These are phyloP conservation scores for Sphenostylis stenocarpa DNA, from an alignment of 306 rosid species.

Conservation along the genomic window DNA sequence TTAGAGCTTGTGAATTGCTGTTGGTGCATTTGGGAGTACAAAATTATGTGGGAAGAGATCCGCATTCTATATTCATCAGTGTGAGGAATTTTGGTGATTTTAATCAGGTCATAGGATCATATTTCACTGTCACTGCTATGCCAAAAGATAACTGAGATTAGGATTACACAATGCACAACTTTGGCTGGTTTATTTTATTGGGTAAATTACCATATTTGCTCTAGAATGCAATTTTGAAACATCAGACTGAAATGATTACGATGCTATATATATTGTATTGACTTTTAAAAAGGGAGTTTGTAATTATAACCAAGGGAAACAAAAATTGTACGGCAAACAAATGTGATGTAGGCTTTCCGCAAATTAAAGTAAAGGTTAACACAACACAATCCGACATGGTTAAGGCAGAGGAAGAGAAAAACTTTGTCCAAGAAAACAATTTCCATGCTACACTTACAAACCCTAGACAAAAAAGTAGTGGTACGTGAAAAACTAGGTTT, in stretches of 20 bases:
- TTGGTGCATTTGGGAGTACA: background rate
- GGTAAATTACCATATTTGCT: background rate
- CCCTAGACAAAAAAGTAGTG: background rate
- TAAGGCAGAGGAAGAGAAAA: constrained; percentile 8
- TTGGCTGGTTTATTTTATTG: background rate
- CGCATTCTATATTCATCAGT: background rate
- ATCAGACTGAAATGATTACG: constrained; percentile 13
- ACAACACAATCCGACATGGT: constrained; percentile 29
- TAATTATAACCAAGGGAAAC: background rate
- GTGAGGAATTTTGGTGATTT: background rate
- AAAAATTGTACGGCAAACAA: constrained; percentile 18
- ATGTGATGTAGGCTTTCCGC: constrained; percentile 20
- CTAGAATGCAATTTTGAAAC: background rate
- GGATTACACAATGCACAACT: background rate
- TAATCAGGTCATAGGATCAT: background rate
- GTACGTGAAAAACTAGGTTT: constrained; percentile 16
- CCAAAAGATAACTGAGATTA: background rate
- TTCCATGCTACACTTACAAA: background rate
- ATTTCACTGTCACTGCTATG: background rate
- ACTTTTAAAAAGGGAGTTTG: background rate
- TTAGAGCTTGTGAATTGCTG: constrained; percentile 9
- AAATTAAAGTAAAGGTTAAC: constrained; percentile 14
- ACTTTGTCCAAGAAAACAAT: background rate
- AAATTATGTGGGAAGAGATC: constrained; percentile 15
- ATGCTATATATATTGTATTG: background rate